Percentiles rank a stretch among this genome's conserved stretches.
phyloP scores from a whole-genome alignment of 164 flowering plant species.

The Echeveria elegans region DNA sequence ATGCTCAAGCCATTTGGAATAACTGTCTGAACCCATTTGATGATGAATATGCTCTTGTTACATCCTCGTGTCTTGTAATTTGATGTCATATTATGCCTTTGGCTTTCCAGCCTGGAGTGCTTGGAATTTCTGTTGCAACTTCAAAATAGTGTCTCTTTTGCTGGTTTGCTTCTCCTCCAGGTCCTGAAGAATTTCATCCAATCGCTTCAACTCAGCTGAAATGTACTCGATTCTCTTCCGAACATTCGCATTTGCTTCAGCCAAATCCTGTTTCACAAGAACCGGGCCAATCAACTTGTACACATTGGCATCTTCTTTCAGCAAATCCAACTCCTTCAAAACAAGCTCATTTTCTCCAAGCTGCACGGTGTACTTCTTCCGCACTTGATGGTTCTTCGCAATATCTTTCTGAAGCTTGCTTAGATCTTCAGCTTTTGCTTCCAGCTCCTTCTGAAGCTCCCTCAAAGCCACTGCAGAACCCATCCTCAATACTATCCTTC shows the following conservation, averaged over 20 bases:
- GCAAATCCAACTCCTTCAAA: conserved; percentile 75
- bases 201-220: conserved; percentile 90
- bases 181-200: conserved; percentile 82
- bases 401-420: conserved; percentile 89
- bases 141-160: conserved; percentile 61
- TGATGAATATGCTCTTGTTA: background rate
- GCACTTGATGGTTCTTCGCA: conserved; percentile 82
- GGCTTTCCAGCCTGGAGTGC: conserved; percentile 61
- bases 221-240: conserved; percentile 92
- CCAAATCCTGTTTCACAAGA: conserved; percentile 94
- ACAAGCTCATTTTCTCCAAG: conserved; percentile 97
- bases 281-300: conserved; percentile 96
- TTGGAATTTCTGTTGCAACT: conserved; percentile 55
- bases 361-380: conserved; percentile 94
- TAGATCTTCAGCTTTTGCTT: conserved; percentile 75
- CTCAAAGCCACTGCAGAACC: conserved; percentile 36
- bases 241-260: conserved; percentile 95
- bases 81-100: conserved; percentile 28
- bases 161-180: conserved; percentile 81
- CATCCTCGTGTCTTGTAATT: background rate
- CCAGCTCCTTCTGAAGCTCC: conserved; percentile 75
- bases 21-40: background rate
- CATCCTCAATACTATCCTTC: conserved; percentile 18
- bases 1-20: background rate
- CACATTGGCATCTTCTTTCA: conserved; percentile 80